phyloP scores from a whole-genome alignment of 163 green algal genomes.

The Chloromonas sp. region DNA sequence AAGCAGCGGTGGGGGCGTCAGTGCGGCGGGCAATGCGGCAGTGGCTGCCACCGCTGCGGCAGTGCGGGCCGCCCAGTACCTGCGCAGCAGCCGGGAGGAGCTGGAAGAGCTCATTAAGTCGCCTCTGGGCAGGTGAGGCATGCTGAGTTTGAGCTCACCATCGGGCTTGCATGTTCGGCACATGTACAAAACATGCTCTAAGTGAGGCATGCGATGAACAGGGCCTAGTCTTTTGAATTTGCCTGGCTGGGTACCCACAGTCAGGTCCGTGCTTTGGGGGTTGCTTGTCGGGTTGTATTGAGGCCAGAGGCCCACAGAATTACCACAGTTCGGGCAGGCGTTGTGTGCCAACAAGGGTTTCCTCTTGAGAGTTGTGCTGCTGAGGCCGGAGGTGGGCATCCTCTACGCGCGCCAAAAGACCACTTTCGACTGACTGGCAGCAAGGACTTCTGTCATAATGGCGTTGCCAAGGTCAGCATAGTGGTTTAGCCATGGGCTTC shows the following conservation, averaged over 20 bases:
- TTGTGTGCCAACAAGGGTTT: no score
- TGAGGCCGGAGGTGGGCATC: no score
- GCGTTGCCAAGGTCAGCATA: no score
- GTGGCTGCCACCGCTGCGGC: conserved; percentile 4
- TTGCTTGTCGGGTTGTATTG: not conserved
- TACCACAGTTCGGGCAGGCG: no score
- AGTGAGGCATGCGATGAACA: not conserved
- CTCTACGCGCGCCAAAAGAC: no score
- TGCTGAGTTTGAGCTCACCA: not conserved
- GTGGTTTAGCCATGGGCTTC: no score
- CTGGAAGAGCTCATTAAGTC: not conserved
- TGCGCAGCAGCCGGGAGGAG: conserved; percentile 2
- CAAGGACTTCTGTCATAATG: no score
- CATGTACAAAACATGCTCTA: not conserved
- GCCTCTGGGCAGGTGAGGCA: not conserved
- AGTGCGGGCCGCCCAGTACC: conserved; percentile 1
- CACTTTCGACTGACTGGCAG: no score
- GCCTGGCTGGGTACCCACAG: no score
- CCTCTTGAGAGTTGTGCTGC: no score
- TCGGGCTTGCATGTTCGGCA: not conserved
- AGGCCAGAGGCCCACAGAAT: not conserved
- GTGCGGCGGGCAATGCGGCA: not conserved
- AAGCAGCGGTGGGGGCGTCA: not conserved
- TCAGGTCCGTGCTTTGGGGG: no score
- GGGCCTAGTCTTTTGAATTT: not conserved